Conservation (phyloP, 768 basidiomycete genomes). For the Suillus brevipes region DNA sequence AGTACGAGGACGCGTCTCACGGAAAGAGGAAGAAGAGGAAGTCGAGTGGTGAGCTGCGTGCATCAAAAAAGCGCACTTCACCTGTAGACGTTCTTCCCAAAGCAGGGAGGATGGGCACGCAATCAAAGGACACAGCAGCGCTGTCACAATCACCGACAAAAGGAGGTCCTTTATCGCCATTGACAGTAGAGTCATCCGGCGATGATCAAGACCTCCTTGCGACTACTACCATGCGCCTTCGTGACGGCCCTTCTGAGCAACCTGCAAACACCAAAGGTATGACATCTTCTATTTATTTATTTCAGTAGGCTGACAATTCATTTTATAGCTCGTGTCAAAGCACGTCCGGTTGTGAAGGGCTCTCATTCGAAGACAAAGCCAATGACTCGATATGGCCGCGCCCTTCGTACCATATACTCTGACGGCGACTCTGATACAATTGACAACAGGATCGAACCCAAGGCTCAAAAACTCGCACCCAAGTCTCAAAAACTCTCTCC, state of each 20-base stretch:
- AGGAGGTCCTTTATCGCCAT: background rate
- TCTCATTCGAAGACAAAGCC: background rate
- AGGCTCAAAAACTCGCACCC: background rate
- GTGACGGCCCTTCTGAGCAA: background rate
- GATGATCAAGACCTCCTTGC: background rate
- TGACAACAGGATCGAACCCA: background rate
- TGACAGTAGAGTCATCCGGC: background rate
- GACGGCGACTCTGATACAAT: background rate
- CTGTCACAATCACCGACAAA: background rate
- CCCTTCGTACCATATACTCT: background rate
- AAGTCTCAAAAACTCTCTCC: background rate
- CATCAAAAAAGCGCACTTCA: background rate
- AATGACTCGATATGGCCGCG: background rate
- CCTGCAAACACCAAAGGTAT: background rate
- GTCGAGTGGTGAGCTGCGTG: background rate
- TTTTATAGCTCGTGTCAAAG: background rate
- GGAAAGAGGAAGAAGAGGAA: background rate
- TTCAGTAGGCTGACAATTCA: background rate
- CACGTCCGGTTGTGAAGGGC: background rate
- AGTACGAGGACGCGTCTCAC: background rate
- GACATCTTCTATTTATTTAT: too few species aligned
- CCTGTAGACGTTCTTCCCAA: background rate
- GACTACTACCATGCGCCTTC: too few species aligned
- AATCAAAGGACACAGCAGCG: background rate
- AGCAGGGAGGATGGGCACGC: background rate